Evolutionary conservation across 345 rosid species (phyloP), one percentile per base, ranked within the genome.

Genomic region (Noccaea bulbosa): DNA sequence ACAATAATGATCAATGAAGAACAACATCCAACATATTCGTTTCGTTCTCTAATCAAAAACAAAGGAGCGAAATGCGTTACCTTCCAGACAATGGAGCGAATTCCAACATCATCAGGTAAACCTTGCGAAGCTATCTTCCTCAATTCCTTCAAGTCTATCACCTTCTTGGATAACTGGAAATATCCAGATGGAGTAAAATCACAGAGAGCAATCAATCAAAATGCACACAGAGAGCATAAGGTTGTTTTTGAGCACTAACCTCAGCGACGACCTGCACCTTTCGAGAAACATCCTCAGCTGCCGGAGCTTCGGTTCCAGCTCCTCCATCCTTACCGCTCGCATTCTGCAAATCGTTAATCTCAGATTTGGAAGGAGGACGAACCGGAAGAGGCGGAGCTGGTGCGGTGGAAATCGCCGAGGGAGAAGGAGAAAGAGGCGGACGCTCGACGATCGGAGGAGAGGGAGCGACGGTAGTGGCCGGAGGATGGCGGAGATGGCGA

Each of bases 91-190:
- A 24, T 24, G 27, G 27, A 24, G 27, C 27, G 96, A 71, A 87
- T 80, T 35, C 96, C 98, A 35, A 83, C 84, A 72, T 89, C 86
- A 73, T 93, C 97, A 16, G 97, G 94, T 76, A 89, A 41, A 54
- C 98, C 97, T 71, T 89, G 97, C 5, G 92, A 84, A 2, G 89
- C 89, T 55, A 85, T 83, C 75, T 82, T 91, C 82, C 96, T 86
- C 71, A 93, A 64, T 70, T 91, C 97, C 76, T 85, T 76, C 12
- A 89, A 71, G 79, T 91, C 90, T 34, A 93, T 77, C 70, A 86
- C 87, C 82, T 91, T 91, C 90, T 83, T 87, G 0, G 97, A 91
- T 54, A 93, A 69, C 98, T 93, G 40, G 11, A 24, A 39, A 49
- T 6, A 54, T 16, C 37, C 44, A 67, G 12, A 65, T 11, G 17